Base-by-base conservation (phyloP, 2,329 filamentous ascomycete genomes). In the Ascocoryne sarcoides region DNA sequence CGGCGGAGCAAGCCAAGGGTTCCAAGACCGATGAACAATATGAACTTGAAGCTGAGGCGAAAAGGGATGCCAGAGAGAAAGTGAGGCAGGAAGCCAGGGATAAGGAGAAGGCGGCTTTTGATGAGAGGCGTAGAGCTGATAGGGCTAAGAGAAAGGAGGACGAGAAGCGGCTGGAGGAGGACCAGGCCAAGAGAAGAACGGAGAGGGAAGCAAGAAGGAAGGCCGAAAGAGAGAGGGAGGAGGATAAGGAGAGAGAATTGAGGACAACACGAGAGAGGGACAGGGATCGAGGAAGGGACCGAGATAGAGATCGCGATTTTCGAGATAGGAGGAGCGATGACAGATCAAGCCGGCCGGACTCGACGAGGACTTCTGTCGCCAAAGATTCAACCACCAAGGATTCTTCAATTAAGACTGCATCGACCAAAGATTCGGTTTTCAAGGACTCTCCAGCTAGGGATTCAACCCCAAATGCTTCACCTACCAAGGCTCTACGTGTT, bases 11-110 rank as follows among this genome's bases (percentile, higher is more conserved):
- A 31, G 49, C 65, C 8, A 75, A 73, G 39, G 84, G 84, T 14
- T 68, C 74, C 35, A 88, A 84, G 60, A 83, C 78, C 1, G 84
- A 90, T 50, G 75, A 80, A 40, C 78, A 82, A 36, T 90, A 88
- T 59, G 78, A 75, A 1, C 71, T 71, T 34, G 82, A 86, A 44
- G 80, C 79, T 2, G 71, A 75, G 8, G 67, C 65, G 5, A 75
- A 78, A 36, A 67, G 73, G 23, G 67, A 70, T 7, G 74, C 79
- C 40, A 74, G 83, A 9, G 76, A 80, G 46, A 70, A 70, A 23
- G 66, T 78, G 8, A 70, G 78, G 40, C 73, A 79, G 34, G 75
- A 80, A 50, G 64, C 79, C 14, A 67, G 72, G 38, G 68, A 68
- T 32, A 72, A 76, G 48, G 74, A 81, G 47, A 56, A 60, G 38